Percentiles rank a stretch among this genome's conserved stretches.
Evolutionary conservation across 306 rosid species (phyloP).

Genomic region (Ziziphus jujuba): DNA sequence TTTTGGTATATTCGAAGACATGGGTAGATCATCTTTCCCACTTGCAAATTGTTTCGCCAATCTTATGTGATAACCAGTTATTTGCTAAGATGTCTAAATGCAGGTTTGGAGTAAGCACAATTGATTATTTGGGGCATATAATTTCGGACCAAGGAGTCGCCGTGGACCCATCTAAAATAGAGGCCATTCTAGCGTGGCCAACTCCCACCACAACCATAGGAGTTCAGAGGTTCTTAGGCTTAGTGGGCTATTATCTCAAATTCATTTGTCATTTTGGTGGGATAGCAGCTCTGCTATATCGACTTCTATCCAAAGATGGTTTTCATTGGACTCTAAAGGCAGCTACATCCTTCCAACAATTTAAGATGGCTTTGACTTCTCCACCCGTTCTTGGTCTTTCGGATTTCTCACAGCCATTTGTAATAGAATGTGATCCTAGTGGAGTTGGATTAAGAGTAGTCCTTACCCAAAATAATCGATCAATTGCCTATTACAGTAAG

Average conservation of each 20-base stretch:
- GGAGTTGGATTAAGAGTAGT: neutral
- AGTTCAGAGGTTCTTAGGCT: neutral
- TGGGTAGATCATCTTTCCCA: neutral
- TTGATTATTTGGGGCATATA: neutral
- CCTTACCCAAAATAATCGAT: neutral
- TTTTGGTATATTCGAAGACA: neutral
- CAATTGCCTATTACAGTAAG: neutral
- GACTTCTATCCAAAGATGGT: neutral
- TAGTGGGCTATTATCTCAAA: neutral
- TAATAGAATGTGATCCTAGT: neutral
- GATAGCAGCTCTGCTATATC: neutral
- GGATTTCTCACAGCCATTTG: neutral
- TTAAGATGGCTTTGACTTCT: neutral
- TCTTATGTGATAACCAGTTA: neutral
- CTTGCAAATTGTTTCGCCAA: neutral
- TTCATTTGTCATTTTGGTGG: too few species aligned
- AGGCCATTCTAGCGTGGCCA: neutral
- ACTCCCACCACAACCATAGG: neutral
- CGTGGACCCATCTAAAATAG: neutral
- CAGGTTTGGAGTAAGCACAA: neutral
- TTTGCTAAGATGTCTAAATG: neutral
- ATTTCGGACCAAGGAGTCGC: neutral
- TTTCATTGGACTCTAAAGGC: neutral
- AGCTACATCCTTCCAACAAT: neutral
- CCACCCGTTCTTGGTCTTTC: neutral